A percentile compares a stretch with the other conserved stretches of the same genome.
Evolutionary conservation across 1,284 basidiomycete genomes (phyloP).

Genomic region (Cryptococcus jaspeensis): DNA sequence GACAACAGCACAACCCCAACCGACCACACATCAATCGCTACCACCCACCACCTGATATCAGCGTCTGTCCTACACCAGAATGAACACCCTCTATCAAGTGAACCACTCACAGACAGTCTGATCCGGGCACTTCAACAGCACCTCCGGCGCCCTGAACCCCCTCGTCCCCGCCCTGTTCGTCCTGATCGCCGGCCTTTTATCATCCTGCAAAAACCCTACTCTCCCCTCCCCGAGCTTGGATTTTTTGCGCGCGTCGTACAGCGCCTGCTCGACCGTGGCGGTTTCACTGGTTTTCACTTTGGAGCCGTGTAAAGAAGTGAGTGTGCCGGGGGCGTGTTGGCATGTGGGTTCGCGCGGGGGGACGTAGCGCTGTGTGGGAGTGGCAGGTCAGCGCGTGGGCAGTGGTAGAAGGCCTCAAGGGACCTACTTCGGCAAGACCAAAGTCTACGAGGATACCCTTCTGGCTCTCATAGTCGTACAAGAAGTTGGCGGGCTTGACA

Average conservation of each 20-base stretch:
- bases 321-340: slow-evolving; percentile 67
- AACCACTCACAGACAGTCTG: slow-evolving; percentile 83
- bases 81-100: slow-evolving; percentile 1
- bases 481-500: slow-evolving; percentile 97
- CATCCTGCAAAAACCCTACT: slow-evolving; percentile 52
- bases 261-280: slow-evolving; percentile 51
- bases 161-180: slow-evolving; percentile 96
- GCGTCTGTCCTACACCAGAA: not conserved
- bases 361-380: slow-evolving; percentile 42
- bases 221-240: slow-evolving; percentile 43
- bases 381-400: not conserved
- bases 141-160: slow-evolving; percentile 96
- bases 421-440: slow-evolving; percentile 81
- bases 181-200: slow-evolving; percentile 69
- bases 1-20: slow-evolving; percentile 89
- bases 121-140: slow-evolving; percentile 89
- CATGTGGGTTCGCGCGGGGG: slow-evolving; percentile 57
- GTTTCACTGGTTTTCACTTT: slow-evolving; percentile 40
- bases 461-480: slow-evolving; percentile 83
- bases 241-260: slow-evolving; percentile 64
- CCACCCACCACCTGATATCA: slow-evolving; percentile 8
- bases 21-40: slow-evolving; percentile 96
- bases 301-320: slow-evolving; percentile 65
- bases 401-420: not conserved
- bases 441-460: slow-evolving; percentile 92